Percentiles rank a stretch among this genome's conserved stretches.
phyloP scores from a whole-genome alignment of 2,329 filamentous ascomycete genomes.

The Aaosphaeria arxii region DNA sequence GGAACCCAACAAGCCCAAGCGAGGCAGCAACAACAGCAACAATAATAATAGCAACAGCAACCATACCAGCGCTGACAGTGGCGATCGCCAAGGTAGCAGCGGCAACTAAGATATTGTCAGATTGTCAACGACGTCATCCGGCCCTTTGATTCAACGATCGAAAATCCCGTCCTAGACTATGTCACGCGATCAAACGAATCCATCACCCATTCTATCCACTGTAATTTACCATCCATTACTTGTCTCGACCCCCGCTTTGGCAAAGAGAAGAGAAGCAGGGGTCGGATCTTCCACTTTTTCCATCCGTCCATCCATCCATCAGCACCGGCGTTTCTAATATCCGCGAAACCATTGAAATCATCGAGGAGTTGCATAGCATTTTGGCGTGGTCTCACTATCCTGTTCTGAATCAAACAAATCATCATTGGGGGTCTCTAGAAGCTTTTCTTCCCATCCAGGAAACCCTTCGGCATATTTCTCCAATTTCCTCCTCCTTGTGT shows the following conservation, averaged over 20 bases:
- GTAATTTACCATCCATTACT: too few relatives aligned
- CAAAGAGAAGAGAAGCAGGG: too few relatives aligned
- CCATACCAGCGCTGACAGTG: background rate
- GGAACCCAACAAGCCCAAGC: slow-evolving; percentile 23
- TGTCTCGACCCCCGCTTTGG: too few relatives aligned
- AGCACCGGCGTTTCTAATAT: background rate
- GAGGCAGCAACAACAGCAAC: slow-evolving; percentile 7
- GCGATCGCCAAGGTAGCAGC: background rate
- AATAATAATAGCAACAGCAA: background rate
- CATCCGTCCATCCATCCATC: background rate
- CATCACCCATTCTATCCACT: background rate
- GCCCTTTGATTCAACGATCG: background rate
- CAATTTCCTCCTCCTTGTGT: background rate
- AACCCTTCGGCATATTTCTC: background rate
- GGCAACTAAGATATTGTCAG: background rate
- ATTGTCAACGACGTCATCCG: background rate
- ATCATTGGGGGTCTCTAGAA: too few relatives aligned
- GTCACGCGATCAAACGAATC: background rate
- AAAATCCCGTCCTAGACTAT: background rate
- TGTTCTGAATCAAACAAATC: too few relatives aligned
- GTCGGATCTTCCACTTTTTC: background rate
- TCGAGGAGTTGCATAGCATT: background rate
- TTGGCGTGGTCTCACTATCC: too few relatives aligned
- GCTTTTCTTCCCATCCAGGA: background rate
- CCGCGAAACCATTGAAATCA: background rate